Percentiles rank a stretch among this genome's conserved stretches.
These are phyloP conservation scores for Helianthus tuberosus DNA, from an alignment of 129 eudicot species.

Conservation along the genomic window DNA sequence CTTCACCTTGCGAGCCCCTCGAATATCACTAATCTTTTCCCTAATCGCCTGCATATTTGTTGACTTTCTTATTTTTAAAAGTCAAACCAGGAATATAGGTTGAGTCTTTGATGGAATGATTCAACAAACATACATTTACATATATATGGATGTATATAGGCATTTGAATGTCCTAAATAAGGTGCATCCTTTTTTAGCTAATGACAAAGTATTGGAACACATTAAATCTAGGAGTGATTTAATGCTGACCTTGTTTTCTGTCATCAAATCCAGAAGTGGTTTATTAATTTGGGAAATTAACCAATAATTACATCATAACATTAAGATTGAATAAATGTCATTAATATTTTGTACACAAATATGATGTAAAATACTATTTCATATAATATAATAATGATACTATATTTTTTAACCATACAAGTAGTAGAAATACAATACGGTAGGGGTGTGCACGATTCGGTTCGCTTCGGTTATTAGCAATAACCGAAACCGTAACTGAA, in stretches of 20 bases:
- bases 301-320: no score
- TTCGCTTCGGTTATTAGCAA: no score
- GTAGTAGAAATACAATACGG: no score
- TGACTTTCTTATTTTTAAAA: conserved; percentile 27
- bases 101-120: conserved; percentile 18
- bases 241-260: conserved; percentile 26
- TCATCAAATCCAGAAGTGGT: not conserved
- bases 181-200: conserved; percentile 20
- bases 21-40: conserved; percentile 43
- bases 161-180: conserved; percentile 30
- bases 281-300: not conserved
- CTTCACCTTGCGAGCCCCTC: conserved; percentile 30
- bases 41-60: conserved; percentile 40
- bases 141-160: conserved; percentile 16
- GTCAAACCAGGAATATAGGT: conserved; percentile 26
- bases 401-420: not conserved
- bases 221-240: conserved; percentile 37
- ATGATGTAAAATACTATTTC: not conserved
- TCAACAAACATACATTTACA: conserved; percentile 17
- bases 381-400: not conserved
- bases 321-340: no score
- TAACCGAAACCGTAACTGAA: no score
- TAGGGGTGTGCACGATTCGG: no score
- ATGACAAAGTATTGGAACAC: conserved; percentile 31
- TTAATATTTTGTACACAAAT: not conserved